Percentiles rank a stretch among this genome's conserved stretches.
Conservation (phyloP, 169 alveolate species). For the Cryptosporidium sp. region DNA sequence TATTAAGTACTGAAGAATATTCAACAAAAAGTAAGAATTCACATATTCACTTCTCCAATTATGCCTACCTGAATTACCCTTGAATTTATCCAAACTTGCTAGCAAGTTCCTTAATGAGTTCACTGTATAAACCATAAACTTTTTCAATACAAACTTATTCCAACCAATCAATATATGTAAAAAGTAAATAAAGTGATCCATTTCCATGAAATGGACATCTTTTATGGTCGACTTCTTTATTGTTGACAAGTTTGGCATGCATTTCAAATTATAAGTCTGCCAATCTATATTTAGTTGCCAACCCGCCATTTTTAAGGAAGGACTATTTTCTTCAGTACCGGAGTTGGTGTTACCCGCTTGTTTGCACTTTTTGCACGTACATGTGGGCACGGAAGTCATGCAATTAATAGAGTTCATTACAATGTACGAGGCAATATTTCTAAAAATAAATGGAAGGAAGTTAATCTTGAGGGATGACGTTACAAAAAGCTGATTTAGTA, state of each 20-base stretch:
- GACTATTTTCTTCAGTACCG: not conserved
- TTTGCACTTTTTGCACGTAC: conserved; percentile 54
- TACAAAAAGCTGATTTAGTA: conserved; percentile 47
- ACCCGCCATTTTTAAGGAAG: conserved; percentile 16
- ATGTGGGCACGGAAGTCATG: conserved; percentile 14
- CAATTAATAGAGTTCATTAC: conserved; percentile 13
- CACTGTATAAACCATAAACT: conserved; percentile 39
- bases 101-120: conserved; percentile 50
- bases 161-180: conserved; percentile 57
- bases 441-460: conserved; percentile 51
- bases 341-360: not conserved
- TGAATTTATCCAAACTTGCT: conserved; percentile 26
- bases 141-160: conserved; percentile 52
- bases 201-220: conserved; percentile 54
- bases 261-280: conserved; percentile 36
- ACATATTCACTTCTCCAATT: conserved; percentile 69
- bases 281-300: conserved; percentile 64
- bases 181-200: conserved; percentile 69
- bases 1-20: conserved; percentile 43
- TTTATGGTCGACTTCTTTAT: conserved; percentile 30
- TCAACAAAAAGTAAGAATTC: conserved; percentile 55
- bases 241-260: conserved; percentile 62
- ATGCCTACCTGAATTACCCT: conserved; percentile 1
- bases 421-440: conserved; percentile 50
- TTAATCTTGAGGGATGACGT: conserved; percentile 20